These are phyloP conservation scores for Lachnellula subtilissima DNA, from an alignment of 2,329 filamentous ascomycete genomes.

Conservation along the genomic window DNA sequence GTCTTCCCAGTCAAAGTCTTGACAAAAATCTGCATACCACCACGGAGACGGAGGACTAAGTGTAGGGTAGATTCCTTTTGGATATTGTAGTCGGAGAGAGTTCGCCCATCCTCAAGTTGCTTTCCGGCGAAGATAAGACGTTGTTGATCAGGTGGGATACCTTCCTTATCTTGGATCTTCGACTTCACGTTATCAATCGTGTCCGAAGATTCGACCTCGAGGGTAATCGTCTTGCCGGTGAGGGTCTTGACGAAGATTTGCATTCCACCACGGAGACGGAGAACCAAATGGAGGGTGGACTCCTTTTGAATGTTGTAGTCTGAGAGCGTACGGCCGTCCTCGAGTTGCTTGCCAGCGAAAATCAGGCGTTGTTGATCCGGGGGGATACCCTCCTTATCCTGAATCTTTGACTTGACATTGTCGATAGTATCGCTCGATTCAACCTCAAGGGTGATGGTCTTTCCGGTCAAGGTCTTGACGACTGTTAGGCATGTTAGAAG, in stretches of 20 bases:
- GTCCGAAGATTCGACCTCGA: constrained; percentile 65
- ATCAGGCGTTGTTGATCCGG: constrained; percentile 99
- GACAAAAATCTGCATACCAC: constrained; percentile 71
- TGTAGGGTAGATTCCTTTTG: constrained; percentile 73
- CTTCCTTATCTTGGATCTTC: constrained; percentile 69
- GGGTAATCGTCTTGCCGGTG: constrained; percentile 65
- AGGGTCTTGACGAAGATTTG: constrained; percentile 69
- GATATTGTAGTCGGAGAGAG: constrained; percentile 78
- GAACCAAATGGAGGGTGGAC: constrained; percentile 95
- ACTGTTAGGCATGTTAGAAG: constrained; percentile 35
- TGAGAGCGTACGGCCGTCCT: constrained; percentile 96
- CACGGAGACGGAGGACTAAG: constrained; percentile 65
- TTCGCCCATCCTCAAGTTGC: constrained; percentile 70
- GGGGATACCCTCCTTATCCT: constrained; percentile 99
- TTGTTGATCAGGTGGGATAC: constrained; percentile 66
- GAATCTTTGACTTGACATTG: constrained; percentile 99
- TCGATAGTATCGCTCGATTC: constrained; percentile 99
- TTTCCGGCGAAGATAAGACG: constrained; percentile 67
- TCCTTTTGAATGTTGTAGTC: constrained; percentile 99
- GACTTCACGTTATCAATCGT: constrained; percentile 69
- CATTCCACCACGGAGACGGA: constrained; percentile 96
- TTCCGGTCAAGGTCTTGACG: constrained; percentile 80
- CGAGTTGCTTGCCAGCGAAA: constrained; percentile 99
- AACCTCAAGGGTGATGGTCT: constrained; percentile 99
- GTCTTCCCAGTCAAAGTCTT: constrained; percentile 69